Evolutionary conservation across 331 rosid genomes (phyloP).

Genomic region (Malus hybrid): DNA sequence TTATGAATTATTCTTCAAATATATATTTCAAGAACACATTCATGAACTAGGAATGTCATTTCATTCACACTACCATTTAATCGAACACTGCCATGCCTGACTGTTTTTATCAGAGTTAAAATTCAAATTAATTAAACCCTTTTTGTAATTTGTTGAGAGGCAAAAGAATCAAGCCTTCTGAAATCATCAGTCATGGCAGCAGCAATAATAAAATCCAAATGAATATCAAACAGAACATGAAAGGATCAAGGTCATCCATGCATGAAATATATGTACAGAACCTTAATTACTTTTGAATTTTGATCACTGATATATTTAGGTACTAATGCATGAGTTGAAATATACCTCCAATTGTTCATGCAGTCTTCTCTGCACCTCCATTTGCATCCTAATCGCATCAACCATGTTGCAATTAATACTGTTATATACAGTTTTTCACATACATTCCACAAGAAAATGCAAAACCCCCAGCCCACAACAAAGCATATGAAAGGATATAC

Average conservation of each 20-base stretch:
- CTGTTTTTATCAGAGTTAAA: too few species aligned
- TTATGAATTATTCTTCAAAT: too few species aligned
- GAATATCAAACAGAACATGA: too few species aligned
- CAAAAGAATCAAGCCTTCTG: too few species aligned
- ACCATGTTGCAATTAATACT: constrained; percentile 54
- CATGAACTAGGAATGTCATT: too few species aligned
- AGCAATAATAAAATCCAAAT: too few species aligned
- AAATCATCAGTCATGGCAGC: too few species aligned
- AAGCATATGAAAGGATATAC: not conserved
- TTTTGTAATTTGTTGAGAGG: too few species aligned
- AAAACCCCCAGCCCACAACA: constrained; percentile 16
- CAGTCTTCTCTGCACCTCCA: constrained; percentile 98
- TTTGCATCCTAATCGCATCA: constrained; percentile 93
- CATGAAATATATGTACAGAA: not conserved
- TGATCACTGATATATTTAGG: not conserved
- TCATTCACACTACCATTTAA: too few species aligned
- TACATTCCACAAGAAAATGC: constrained; percentile 34
- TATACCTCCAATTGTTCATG: constrained; percentile 94
- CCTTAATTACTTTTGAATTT: not conserved
- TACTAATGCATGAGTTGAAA: not conserved
- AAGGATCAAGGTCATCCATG: not conserved
- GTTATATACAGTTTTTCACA: constrained; percentile 33
- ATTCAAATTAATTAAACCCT: too few species aligned
- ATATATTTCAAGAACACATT: too few species aligned
- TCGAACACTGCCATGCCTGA: too few species aligned